Percentiles rank a stretch among this genome's conserved stretches.
Evolutionary conservation across 148 eudicot species (phyloP).

Genomic region (Silene conica): DNA sequence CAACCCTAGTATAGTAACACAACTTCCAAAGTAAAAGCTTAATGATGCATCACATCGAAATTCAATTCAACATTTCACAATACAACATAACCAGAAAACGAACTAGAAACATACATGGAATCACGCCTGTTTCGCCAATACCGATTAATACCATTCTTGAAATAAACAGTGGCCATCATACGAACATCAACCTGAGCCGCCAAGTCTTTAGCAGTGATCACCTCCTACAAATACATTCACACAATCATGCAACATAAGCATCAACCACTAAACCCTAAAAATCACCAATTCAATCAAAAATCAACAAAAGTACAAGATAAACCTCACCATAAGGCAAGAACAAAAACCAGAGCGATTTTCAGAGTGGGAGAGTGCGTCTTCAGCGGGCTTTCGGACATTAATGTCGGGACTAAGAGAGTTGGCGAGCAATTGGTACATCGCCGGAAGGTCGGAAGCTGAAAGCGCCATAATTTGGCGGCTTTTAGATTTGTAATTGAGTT

Average conservation of each 20-base stretch:
- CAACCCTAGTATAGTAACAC: background rate
- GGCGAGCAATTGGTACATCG: slow-evolving; percentile 70
- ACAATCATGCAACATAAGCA: slow-evolving; percentile 19
- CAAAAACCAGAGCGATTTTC: slow-evolving; percentile 87
- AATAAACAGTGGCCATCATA: slow-evolving; percentile 84
- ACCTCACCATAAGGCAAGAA: slow-evolving; percentile 70
- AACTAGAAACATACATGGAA: slow-evolving; percentile 48
- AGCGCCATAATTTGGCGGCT: slow-evolving; percentile 51
- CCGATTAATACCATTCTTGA: slow-evolving; percentile 79
- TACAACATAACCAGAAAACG: background rate
- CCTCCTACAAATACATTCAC: slow-evolving; percentile 51
- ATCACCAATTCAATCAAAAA: background rate
- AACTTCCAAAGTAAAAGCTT: background rate
- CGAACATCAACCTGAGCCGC: slow-evolving; percentile 79
- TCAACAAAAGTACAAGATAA: background rate
- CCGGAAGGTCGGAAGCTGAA: slow-evolving; percentile 72
- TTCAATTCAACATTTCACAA: background rate
- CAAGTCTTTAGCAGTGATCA: slow-evolving; percentile 81
- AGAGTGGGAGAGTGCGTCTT: slow-evolving; percentile 71
- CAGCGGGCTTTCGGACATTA: slow-evolving; percentile 68
- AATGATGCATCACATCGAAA: background rate
- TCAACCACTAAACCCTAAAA: slow-evolving; percentile 31
- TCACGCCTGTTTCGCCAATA: slow-evolving; percentile 89
- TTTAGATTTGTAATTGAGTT: background rate
- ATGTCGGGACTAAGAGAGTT: slow-evolving; percentile 71